Percentiles rank a stretch among this genome's conserved stretches.
These are phyloP conservation scores for Butyriboletus appendiculatus DNA, from an alignment of 1,284 basidiomycete genomes.

Conservation along the genomic window DNA sequence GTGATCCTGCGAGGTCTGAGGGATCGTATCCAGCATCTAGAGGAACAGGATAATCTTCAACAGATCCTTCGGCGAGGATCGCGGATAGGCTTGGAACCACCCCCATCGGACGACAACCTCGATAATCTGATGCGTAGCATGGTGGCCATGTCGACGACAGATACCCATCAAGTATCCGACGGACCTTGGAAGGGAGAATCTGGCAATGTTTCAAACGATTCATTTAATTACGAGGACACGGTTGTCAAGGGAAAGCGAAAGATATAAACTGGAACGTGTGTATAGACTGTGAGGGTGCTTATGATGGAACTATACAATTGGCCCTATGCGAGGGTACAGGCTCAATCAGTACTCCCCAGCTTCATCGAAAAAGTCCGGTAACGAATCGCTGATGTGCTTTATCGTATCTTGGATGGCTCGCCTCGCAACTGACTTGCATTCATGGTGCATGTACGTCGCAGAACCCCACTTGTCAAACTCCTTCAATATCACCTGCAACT, in stretches of 20 bases:
- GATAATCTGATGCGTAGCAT: slow-evolving; percentile 66
- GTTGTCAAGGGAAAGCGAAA: slow-evolving; percentile 30
- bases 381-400: slow-evolving; percentile 52
- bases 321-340: neutral
- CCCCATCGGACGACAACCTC: slow-evolving; percentile 56
- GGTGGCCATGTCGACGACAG: slow-evolving; percentile 41
- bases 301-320: neutral
- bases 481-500: slow-evolving; percentile 55
- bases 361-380: slow-evolving; percentile 60
- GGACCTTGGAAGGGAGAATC: slow-evolving; percentile 33
- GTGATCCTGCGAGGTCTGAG: slow-evolving; percentile 54
- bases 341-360: slow-evolving; percentile 31
- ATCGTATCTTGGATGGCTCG: slow-evolving; percentile 54
- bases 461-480: slow-evolving; percentile 68
- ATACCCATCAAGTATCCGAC: slow-evolving; percentile 17
- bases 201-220: slow-evolving; percentile 13
- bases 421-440: slow-evolving; percentile 59
- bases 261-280: slow-evolving; percentile 9
- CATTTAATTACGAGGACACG: slow-evolving; percentile 28
- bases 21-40: slow-evolving; percentile 51
- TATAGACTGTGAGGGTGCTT: neutral
- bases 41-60: slow-evolving; percentile 68
- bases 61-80: slow-evolving; percentile 58
- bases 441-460: slow-evolving; percentile 72
- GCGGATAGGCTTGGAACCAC: slow-evolving; percentile 49